Percentiles rank a stretch among this genome's conserved stretches.
Conservation (phyloP, 1,284 basidiomycete genomes). For the Leccinum fuscescens region DNA sequence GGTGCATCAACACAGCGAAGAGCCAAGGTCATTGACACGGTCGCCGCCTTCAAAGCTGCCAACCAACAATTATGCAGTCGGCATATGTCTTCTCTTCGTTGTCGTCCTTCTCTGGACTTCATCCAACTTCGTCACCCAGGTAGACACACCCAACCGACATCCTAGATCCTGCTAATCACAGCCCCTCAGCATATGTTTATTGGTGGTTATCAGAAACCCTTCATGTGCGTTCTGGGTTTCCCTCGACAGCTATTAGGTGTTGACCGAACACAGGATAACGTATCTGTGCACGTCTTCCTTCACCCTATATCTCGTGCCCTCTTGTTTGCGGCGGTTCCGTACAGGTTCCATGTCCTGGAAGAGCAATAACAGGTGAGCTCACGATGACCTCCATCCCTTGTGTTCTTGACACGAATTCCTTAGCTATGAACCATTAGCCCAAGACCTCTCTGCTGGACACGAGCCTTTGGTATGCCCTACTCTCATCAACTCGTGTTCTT, state of each 20-base stretch:
- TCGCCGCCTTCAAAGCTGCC: constrained; percentile 12
- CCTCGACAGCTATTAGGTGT: background rate
- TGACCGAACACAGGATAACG: constrained; percentile 57
- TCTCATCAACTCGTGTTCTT: background rate
- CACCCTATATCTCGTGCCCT: constrained; percentile 84
- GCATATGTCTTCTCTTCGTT: constrained; percentile 69
- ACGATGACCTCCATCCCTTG: background rate
- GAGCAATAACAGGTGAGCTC: constrained; percentile 15
- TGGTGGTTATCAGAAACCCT: constrained; percentile 78
- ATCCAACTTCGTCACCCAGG: constrained; percentile 80
- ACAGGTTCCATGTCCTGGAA: constrained; percentile 20
- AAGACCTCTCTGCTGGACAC: constrained; percentile 11
- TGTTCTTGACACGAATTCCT: background rate
- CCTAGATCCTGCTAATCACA: constrained; percentile 9
- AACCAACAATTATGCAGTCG: constrained; percentile 61
- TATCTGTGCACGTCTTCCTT: constrained; percentile 90
- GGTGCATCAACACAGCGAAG: constrained; percentile 14
- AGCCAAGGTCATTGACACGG: constrained; percentile 7
- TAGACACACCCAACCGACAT: constrained; percentile 29
- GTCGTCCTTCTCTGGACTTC: constrained; percentile 87
- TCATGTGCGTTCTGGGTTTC: constrained; percentile 54
- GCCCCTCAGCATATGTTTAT: constrained; percentile 55
- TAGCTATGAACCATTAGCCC: constrained; percentile 30
- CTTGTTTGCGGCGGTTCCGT: constrained; percentile 44
- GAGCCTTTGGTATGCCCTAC: constrained; percentile 19